Evolutionary conservation across 148 eudicot species (phyloP).

Genomic region (Dianthus caryophyllus): DNA sequence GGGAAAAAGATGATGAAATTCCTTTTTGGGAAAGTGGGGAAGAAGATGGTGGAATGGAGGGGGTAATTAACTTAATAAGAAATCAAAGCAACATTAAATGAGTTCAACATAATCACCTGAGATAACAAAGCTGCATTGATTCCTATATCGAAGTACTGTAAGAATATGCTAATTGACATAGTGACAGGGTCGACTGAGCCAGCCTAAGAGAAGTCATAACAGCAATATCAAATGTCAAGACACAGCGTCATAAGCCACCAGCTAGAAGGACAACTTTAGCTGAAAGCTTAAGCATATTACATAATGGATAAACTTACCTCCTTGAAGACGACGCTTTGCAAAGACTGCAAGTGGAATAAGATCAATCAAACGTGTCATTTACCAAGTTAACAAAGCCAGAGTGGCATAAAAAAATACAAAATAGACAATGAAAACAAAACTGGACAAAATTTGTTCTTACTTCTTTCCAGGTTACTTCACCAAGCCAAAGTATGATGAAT

Average conservation of each 20-base stretch:
- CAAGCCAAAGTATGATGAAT: neutral
- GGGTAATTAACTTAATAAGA: no score
- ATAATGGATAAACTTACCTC: constrained; percentile 45
- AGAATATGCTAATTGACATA: constrained; percentile 75
- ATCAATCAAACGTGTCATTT: constrained; percentile 19
- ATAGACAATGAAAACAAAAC: neutral
- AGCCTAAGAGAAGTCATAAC: constrained; percentile 48
- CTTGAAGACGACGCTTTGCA: constrained; percentile 99
- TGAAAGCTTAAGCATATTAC: constrained; percentile 12
- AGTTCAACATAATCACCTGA: constrained; percentile 50
- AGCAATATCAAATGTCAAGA: constrained; percentile 9
- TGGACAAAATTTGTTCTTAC: neutral
- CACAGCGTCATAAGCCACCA: neutral
- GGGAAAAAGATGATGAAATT: no score
- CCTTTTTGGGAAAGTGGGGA: no score
- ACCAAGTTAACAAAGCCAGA: neutral
- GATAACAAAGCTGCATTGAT: constrained; percentile 78
- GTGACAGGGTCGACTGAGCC: constrained; percentile 99
- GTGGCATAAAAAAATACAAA: neutral
- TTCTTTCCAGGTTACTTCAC: neutral
- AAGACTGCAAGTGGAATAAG: constrained; percentile 61
- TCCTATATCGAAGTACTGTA: constrained; percentile 92
- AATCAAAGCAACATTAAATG: constrained; percentile 7
- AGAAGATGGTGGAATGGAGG: no score
- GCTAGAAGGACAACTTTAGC: constrained; percentile 10